A percentile compares a stretch with the other conserved stretches of the same genome.
These are phyloP conservation scores for Botrytis tulipae DNA, from an alignment of 2,329 filamentous ascomycete species.

Conservation along the genomic window DNA sequence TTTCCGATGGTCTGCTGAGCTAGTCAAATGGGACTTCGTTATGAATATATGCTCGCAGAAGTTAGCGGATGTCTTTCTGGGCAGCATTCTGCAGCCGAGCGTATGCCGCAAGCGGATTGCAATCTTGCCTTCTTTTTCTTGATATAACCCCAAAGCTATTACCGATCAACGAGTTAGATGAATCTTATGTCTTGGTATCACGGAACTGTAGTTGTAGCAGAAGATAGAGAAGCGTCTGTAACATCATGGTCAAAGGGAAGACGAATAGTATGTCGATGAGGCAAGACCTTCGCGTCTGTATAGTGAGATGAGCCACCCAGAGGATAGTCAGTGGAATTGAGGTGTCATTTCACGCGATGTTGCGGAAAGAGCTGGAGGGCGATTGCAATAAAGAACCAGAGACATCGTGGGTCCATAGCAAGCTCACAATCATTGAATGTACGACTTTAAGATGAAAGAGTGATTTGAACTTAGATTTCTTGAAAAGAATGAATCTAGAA, in stretches of 20 bases:
- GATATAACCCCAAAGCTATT: background rate
- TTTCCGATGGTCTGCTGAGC: background rate
- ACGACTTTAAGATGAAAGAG: background rate
- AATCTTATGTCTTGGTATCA: background rate
- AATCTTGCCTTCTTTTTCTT: background rate
- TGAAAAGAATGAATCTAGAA: background rate
- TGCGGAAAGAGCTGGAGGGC: background rate
- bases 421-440: background rate
- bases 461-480: background rate
- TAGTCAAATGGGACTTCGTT: background rate
- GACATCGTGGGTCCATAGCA: background rate
- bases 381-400: background rate
- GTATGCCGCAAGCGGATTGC: background rate
- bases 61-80: background rate
- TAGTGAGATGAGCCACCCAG: background rate
- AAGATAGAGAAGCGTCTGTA: background rate
- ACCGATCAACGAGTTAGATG: background rate
- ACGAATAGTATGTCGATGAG: background rate
- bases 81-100: background rate
- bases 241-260: background rate
- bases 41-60: background rate
- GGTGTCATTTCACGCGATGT: background rate
- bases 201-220: background rate
- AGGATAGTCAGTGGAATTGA: background rate
- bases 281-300: background rate